phyloP scores from a whole-genome alignment of 805 yeast genomes.

The Saturnispora gosingensis region DNA sequence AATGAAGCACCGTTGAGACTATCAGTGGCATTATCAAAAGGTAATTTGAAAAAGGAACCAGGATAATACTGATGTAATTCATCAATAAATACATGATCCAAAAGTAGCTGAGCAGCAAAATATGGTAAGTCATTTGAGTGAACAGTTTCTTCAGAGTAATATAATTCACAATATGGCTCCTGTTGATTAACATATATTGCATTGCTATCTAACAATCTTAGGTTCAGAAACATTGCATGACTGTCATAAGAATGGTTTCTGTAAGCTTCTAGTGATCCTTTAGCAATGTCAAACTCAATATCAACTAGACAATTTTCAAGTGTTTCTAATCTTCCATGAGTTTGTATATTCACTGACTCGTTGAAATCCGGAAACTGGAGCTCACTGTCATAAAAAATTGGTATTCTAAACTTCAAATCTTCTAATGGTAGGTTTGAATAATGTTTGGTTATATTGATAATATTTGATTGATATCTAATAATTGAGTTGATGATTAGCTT shows the following conservation, averaged over 20 bases:
- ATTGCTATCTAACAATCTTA: conserved; percentile 16
- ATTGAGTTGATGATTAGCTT: neutral
- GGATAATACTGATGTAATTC: conserved; percentile 20
- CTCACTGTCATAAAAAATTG: conserved; percentile 33
- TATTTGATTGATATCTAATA: neutral
- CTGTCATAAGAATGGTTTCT: conserved; percentile 2
- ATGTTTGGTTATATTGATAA: conserved; percentile 1
- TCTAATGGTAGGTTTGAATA: conserved; percentile 29
- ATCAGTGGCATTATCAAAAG: neutral
- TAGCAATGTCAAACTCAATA: conserved; percentile 17
- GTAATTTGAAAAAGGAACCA: conserved; percentile 16
- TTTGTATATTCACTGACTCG: conserved; percentile 41
- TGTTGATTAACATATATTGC: conserved; percentile 24
- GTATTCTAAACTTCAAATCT: conserved; percentile 36
- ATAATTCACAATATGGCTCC: conserved; percentile 21
- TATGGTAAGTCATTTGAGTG: conserved; percentile 44
- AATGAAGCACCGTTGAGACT: neutral
- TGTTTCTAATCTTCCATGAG: conserved; percentile 32
- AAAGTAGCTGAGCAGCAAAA: conserved; percentile 33
- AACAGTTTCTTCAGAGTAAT: conserved; percentile 30
- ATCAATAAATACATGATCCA: conserved; percentile 24
- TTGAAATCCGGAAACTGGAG: conserved; percentile 60
- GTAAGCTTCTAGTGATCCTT: conserved; percentile 11
- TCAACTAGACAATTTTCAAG: conserved; percentile 13
- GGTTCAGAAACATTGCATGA: conserved; percentile 15